A percentile compares a stretch with the other conserved stretches of the same genome.
phyloP scores from a whole-genome alignment of 2,329 filamentous ascomycete genomes.

The Setomelanomma holmii region DNA sequence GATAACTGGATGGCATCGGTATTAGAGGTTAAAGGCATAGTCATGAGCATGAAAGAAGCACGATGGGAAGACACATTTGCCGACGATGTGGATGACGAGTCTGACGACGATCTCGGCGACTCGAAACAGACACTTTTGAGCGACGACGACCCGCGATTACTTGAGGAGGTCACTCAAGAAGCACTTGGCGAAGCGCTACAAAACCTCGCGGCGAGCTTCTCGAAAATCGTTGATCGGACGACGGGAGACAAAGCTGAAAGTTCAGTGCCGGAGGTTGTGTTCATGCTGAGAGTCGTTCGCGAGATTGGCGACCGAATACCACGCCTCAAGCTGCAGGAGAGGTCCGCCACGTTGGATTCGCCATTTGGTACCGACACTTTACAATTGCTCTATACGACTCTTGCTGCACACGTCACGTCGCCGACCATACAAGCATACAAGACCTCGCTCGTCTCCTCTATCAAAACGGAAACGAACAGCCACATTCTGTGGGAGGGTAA shows the following conservation, averaged over 20 bases:
- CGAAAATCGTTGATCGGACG: constrained; percentile 57
- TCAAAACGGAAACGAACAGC: constrained; percentile 63
- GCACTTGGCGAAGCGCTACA: constrained; percentile 65
- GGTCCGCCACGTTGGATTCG: constrained; percentile 27
- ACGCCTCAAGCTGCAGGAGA: constrained; percentile 39
- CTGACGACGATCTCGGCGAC: constrained; percentile 75
- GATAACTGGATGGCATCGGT: constrained; percentile 76
- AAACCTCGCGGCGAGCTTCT: constrained; percentile 64
- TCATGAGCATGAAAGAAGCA: constrained; percentile 70
- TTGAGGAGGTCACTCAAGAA: constrained; percentile 66
- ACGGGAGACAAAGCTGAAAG: constrained; percentile 50
- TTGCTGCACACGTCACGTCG: constrained; percentile 63
- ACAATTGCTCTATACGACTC: constrained; percentile 67
- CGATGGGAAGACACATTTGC: constrained; percentile 79
- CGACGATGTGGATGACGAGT: constrained; percentile 73
- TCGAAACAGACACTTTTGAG: constrained; percentile 71
- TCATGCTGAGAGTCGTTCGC: constrained; percentile 75
- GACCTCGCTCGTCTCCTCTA: constrained; percentile 54
- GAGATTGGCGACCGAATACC: constrained; percentile 70
- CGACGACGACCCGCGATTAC: constrained; percentile 71
- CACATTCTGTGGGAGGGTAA: constrained; percentile 81
- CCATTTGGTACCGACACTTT: constrained; percentile 61
- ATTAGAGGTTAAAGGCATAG: constrained; percentile 68
- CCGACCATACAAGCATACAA: constrained; percentile 53
- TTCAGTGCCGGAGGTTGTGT: constrained; percentile 57